These are phyloP conservation scores for Beauveria sp. DNA, from an alignment of 2,329 filamentous ascomycete genomes.

Conservation along the genomic window DNA sequence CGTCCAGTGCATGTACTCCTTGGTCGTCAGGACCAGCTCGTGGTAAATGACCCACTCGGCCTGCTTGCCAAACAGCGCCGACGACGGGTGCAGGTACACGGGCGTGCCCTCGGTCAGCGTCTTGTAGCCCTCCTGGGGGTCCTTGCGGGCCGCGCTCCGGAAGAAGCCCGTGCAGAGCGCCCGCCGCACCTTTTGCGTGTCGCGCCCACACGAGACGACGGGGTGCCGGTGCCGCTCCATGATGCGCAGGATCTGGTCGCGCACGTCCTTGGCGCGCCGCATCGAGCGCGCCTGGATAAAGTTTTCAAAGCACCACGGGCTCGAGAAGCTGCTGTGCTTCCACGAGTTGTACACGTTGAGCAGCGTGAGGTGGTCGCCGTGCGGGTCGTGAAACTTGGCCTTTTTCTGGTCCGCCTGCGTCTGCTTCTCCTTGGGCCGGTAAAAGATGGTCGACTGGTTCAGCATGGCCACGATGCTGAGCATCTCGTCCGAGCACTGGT, in stretches of 20 bases:
- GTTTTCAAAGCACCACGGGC: slow-evolving; percentile 94
- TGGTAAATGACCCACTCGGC: slow-evolving; percentile 96
- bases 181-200: slow-evolving; percentile 80
- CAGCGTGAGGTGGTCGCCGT: slow-evolving; percentile 88
- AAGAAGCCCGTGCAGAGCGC: slow-evolving; percentile 93
- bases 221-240: slow-evolving; percentile 85
- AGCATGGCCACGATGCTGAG: slow-evolving; percentile 94
- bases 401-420: slow-evolving; percentile 96
- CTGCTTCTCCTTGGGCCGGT: slow-evolving; percentile 95
- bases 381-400: slow-evolving; percentile 90
- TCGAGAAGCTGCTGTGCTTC: slow-evolving; percentile 76
- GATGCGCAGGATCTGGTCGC: slow-evolving; percentile 85
- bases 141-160: slow-evolving; percentile 88
- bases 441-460: slow-evolving; percentile 79
- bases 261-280: slow-evolving; percentile 82
- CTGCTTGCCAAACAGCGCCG: slow-evolving; percentile 88
- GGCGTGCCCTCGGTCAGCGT: slow-evolving; percentile 92
- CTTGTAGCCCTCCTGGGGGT: slow-evolving; percentile 95
- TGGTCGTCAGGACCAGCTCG: slow-evolving; percentile 81
- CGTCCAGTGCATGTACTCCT: slow-evolving; percentile 97
- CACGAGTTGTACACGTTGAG: slow-evolving; percentile 97
- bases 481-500: slow-evolving; percentile 87
- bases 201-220: slow-evolving; percentile 75
- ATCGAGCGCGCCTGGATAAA: slow-evolving; percentile 92
- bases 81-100: slow-evolving; percentile 88